Base-by-base conservation (phyloP, 2,329 filamentous ascomycete genomes). In the Fusarium subtropicale region DNA sequence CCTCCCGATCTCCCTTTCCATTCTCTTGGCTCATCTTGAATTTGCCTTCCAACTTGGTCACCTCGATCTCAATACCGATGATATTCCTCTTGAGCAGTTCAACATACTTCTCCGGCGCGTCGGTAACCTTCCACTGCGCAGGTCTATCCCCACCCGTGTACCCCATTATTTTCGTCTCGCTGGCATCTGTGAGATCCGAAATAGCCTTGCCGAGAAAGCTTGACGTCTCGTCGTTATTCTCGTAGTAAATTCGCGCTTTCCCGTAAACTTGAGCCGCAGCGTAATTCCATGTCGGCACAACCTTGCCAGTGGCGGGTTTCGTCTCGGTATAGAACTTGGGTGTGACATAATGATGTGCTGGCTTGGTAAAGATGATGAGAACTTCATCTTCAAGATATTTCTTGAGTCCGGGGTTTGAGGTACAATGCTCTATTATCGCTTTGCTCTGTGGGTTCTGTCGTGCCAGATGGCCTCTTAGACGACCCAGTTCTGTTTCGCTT, bases 201-300 rank as follows among this genome's bases (percentile, higher is more conserved):
- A 90, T 76, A 69, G 89, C 87, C 38, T 73, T 79, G 0, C 76
- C 60, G 5, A 91, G 72, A 57, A 86, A 83, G 0, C 50, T 60
- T 0, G 74, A 74, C 0, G 87, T 87, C 24, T 83, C 80, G 0
- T 77, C 68, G 0, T 81, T 76, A 30, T 81, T 81, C 5, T 90
- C 85, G 54, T 79, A 84, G 69, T 83, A 86, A 2, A 91, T 77
- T 0, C 61, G 84, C 1, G 86, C 85, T 5, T 77, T 82, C 1
- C 90, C 90, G 69, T 91, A 91, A 0, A 81, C 86, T 74, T 92
- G 88, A 0, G 85, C 89, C 0, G 89, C 88, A 0, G 87, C 81
- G 71, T 92, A 92, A 76, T 92, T 89, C 90, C 90, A 92, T 0
- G 90, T 92, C 1, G 89, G 89, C 4, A 90, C 90, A 0, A 91